Conservation (phyloP, 192 early-diverging fungal species). For the Obelidium mucronatum region DNA sequence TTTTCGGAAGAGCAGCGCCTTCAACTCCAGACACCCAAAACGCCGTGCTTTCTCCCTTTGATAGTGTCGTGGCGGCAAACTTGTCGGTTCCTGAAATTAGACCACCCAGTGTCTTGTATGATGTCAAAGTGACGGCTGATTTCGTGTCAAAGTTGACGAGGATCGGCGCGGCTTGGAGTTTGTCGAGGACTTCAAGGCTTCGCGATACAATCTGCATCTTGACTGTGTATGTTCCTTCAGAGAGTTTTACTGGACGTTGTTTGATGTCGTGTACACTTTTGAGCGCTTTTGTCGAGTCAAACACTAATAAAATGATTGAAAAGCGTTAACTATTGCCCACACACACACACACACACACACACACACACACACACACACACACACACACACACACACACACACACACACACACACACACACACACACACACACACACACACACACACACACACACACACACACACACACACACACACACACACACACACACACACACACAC, state of each 20-base stretch:
- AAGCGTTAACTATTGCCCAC: constrained; percentile 45
- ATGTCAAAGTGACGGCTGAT: constrained; percentile 59
- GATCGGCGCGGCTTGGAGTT: constrained; percentile 68
- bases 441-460: too few relatives aligned
- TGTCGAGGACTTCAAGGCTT: constrained; percentile 72
- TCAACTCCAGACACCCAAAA: constrained; percentile 64
- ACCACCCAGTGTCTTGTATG: constrained; percentile 65
- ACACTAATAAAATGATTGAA: constrained; percentile 65
- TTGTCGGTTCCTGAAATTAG: constrained; percentile 38
- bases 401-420: too few relatives aligned
- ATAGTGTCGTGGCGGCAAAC: constrained; percentile 45
- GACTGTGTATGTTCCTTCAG: constrained; percentile 84
- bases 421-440: too few relatives aligned
- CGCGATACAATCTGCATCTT: constrained; percentile 80
- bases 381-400: too few relatives aligned
- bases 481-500: too few relatives aligned
- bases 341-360: too few relatives aligned
- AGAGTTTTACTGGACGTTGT: constrained; percentile 69
- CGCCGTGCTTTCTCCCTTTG: constrained; percentile 56
- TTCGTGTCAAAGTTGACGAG: constrained; percentile 68
- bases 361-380: too few relatives aligned
- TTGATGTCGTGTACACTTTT: constrained; percentile 70
- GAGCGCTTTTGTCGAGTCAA: constrained; percentile 81
- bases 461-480: too few relatives aligned
- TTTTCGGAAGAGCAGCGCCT: constrained; percentile 61